Evolutionary conservation across 2,329 filamentous ascomycete species (phyloP), one percentile per base, ranked within the genome.

Genomic region (Chaetomium olivaceum): DNA sequence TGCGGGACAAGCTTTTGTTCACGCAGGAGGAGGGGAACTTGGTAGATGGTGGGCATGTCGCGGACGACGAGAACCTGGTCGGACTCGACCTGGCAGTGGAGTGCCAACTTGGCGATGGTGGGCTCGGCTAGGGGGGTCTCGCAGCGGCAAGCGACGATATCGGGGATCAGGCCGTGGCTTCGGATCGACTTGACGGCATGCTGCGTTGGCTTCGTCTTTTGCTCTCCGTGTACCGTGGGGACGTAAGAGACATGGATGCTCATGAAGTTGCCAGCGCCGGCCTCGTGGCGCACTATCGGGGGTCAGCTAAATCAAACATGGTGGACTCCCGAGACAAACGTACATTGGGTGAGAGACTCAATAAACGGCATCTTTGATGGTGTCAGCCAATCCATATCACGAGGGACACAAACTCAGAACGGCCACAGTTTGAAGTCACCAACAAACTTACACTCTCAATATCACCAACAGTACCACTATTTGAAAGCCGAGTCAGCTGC

Each of bases 131-230:
- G 86, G 14, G 89, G 85, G 61, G 85, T 83, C 74, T 94, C 90
- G 77, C 94, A 98, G 61, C 95, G 91, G 76, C 95, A 98, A 16
- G 94, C 95, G 79, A 98, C 87, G 76, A 95, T 75, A 72, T 91
- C 89, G 1, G 89, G 89, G 66, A 83, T 86, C 62, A 92, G 79
- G 75, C 93, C 93, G 69, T 91, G 90, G 75, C 91, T 93, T 69
- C 94, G 89, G 68, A 93, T 89, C 73, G 91, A 87, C 75, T 89
- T 89, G 73, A 98, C 92, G 29, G 94, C 92, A 73, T 92, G 88
- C 77, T 99, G 95, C 0, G 95, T 99, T 0, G 95, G 95, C 81
- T 98, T 98, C 11, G 93, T 98, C 86, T 98, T 98, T 78, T 96
- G 89, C 82, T 98, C 85, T 51, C 85, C 84, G 65, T 84, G 69